phyloP scores from a whole-genome alignment of 2,329 filamentous ascomycete genomes.

The Mycosphaerella arachidis region DNA sequence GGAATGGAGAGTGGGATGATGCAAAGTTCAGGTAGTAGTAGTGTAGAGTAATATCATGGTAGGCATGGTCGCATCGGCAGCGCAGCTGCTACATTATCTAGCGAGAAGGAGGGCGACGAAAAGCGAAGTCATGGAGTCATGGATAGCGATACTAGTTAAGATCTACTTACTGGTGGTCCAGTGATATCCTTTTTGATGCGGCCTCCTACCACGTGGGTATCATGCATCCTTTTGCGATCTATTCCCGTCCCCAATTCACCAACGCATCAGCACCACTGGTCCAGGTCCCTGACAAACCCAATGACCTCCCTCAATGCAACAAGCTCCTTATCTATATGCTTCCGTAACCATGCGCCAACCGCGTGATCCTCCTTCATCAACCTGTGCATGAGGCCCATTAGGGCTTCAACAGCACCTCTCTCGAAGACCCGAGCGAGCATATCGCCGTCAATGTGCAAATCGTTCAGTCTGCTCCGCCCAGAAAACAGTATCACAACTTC shows the following conservation, averaged over 20 bases:
- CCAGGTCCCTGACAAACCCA: slow-evolving; percentile 18
- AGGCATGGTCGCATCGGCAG: background rate
- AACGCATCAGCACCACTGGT: slow-evolving; percentile 23
- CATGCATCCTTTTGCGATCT: background rate
- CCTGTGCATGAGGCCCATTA: slow-evolving; percentile 20
- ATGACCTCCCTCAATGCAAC: slow-evolving; percentile 21
- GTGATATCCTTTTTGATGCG: background rate
- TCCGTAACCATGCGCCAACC: slow-evolving; percentile 30
- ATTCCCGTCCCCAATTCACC: background rate
- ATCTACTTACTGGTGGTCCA: no score
- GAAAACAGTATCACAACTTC: slow-evolving; percentile 26
- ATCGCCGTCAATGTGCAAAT: slow-evolving; percentile 43
- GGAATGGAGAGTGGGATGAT: slow-evolving; percentile 42
- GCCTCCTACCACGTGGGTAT: background rate
- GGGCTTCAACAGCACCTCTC: slow-evolving; percentile 21
- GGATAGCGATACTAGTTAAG: background rate
- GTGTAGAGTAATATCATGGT: background rate
- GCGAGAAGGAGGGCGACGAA: no score
- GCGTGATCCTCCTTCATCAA: slow-evolving; percentile 21
- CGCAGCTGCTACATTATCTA: no score
- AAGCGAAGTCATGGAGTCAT: no score
- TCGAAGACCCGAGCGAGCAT: slow-evolving; percentile 34
- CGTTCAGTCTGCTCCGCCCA: slow-evolving; percentile 10
- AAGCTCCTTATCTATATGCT: slow-evolving; percentile 30
- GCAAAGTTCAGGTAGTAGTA: background rate